Percentiles rank a stretch among this genome's conserved stretches.
phyloP scores from a whole-genome alignment of 2,329 filamentous ascomycete genomes.

The Plectosphaerella plurivora region DNA sequence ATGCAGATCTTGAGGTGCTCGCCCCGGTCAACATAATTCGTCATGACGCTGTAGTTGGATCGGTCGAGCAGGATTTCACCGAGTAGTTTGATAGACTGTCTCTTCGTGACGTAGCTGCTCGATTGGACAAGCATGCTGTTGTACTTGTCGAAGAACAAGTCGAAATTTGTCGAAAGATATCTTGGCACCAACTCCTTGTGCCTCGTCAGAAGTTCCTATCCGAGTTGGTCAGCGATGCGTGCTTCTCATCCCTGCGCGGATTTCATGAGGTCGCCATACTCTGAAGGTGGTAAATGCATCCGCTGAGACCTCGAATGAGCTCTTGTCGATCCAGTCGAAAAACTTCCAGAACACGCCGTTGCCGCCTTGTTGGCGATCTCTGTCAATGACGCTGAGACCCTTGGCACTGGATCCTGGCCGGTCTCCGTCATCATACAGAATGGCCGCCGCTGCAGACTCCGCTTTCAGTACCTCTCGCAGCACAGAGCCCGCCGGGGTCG shows the following conservation, averaged over 20 bases:
- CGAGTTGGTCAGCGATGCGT: not conserved
- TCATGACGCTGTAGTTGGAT: conserved; percentile 98
- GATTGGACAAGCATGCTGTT: conserved; percentile 85
- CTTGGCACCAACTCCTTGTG: conserved; percentile 88
- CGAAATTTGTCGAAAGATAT: conserved; percentile 86
- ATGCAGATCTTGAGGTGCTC: conserved; percentile 98
- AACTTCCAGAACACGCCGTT: conserved; percentile 93
- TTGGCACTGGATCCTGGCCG: conserved; percentile 67
- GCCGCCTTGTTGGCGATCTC: conserved; percentile 69
- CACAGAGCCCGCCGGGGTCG: conserved; percentile 85
- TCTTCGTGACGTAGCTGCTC: conserved; percentile 94
- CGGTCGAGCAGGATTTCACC: conserved; percentile 92
- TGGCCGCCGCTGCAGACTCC: conserved; percentile 83
- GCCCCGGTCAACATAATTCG: conserved; percentile 87
- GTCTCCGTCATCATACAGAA: conserved; percentile 85
- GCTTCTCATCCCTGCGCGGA: not conserved
- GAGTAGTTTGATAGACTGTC: conserved; percentile 94
- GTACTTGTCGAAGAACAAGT: conserved; percentile 87
- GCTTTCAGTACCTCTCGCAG: conserved; percentile 84
- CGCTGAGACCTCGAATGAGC: conserved; percentile 92
- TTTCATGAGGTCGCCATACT: conserved; percentile 45
- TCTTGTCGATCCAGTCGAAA: conserved; percentile 95
- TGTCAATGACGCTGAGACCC: conserved; percentile 72
- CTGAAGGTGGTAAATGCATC: conserved; percentile 98
- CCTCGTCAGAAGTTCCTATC: conserved; percentile 83